Evolutionary conservation across 192 early-diverging fungal species (phyloP), one percentile per base, ranked within the genome.

Genomic region (Podila clonocystis): DNA sequence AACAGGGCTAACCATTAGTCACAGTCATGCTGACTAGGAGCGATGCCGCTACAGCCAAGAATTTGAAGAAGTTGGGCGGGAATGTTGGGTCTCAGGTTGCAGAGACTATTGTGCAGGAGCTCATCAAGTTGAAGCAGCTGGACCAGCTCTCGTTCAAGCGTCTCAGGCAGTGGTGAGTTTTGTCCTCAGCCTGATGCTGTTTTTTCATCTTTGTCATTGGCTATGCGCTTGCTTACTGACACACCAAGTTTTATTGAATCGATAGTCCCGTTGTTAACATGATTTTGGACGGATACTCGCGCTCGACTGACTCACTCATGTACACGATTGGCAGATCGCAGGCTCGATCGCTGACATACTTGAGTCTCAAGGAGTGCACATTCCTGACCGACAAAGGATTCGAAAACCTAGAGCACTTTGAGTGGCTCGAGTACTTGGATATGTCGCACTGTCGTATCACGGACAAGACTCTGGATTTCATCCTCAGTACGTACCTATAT

Each of bases 251-350:
- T 38, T 24, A 45, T 11, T 1, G 13, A 8, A 15, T 31, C 34
- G 45, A 26, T 68, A 85, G 82, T 55, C 74, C 84, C 12, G 26
- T 87, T 49, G 82, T 83, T 34, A 83, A 76, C 6, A 68, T 83
- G 24, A 49, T 83, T 13, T 63, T 88, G 5, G 82, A 86, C 73
- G 67, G 83, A 49, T 88, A 88, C 57, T 65, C 68, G 0, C 83
- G 83, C 30, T 75, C 85, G 6, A 88, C 87, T 20, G 87, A 88
- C 49, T 88, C 87, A 8, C 34, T 88, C 9, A 55, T 88, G 57
- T 80, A 85, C 19, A 50, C 73, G 1, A 65, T 88, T 28, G 69
- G 82, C 1, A 26, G 28, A 7, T 83, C 83, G 22, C 73, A 86
- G 26, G 31, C 82, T 8, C 52, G 63, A 11, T 84, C 85, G 0